phyloP scores from a whole-genome alignment of 1,139 yeast genomes.

The Saccharomycopsis hybrid region DNA sequence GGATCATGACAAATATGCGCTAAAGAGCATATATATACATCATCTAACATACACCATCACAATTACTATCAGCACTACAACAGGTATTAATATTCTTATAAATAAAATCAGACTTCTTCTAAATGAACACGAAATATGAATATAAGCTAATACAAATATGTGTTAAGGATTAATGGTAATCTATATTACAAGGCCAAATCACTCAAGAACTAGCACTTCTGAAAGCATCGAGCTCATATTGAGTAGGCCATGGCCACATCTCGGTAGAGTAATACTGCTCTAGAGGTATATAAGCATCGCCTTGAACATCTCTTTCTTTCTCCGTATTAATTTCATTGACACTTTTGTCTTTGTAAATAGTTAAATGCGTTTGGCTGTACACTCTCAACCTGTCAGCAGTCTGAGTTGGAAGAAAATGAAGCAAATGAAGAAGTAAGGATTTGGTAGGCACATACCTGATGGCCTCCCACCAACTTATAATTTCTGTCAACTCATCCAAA shows the following conservation, averaged over 20 bases:
- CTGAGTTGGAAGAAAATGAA: constrained; percentile 12
- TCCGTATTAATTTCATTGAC: background rate
- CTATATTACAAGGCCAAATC: too few species aligned
- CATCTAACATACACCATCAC: too few species aligned
- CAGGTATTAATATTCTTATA: too few species aligned
- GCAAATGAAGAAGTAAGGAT: constrained; percentile 13
- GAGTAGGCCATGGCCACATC: constrained; percentile 21
- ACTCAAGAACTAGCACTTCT: background rate
- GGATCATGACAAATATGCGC: too few species aligned
- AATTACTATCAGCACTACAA: too few species aligned
- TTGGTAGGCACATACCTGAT: constrained; percentile 41
- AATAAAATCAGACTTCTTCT: too few species aligned
- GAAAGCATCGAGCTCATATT: constrained; percentile 7
- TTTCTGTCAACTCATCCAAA: constrained; percentile 41
- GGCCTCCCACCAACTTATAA: constrained; percentile 56
- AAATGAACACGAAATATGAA: too few species aligned
- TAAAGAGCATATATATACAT: too few species aligned
- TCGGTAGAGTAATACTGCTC: constrained; percentile 10
- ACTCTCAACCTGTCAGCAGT: constrained; percentile 1
- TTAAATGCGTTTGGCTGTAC: background rate
- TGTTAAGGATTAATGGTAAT: too few species aligned
- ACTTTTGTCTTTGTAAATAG: background rate
- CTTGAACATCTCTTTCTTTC: background rate
- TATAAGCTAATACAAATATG: too few species aligned
- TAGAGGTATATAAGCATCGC: constrained; percentile 8